phyloP scores from a whole-genome alignment of 2,329 filamentous ascomycete species.

The Keithomyces neogunnii region DNA sequence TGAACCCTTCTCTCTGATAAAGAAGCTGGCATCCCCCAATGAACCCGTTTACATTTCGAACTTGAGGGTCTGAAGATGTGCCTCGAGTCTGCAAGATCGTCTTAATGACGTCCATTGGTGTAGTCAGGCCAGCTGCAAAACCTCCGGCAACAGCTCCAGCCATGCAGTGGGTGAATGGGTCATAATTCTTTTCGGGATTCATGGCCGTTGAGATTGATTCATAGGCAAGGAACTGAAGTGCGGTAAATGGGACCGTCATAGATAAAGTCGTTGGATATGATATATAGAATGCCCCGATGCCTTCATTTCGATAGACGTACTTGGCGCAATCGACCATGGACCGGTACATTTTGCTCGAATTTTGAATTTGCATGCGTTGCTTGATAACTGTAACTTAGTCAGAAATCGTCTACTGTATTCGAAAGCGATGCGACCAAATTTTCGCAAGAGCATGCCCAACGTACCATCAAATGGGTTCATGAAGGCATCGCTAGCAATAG shows the following conservation, averaged over 20 bases:
- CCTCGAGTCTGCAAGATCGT: constrained; percentile 93
- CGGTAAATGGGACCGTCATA: constrained; percentile 98
- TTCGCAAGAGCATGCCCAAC: constrained; percentile 14
- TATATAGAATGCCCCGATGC: constrained; percentile 88
- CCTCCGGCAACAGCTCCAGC: constrained; percentile 90
- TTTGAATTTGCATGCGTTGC: constrained; percentile 97
- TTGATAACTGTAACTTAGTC: constrained; percentile 68
- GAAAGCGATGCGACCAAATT: not conserved
- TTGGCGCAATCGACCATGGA: constrained; percentile 80
- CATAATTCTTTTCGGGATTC: constrained; percentile 80
- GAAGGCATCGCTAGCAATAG: constrained; percentile 92
- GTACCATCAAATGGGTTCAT: constrained; percentile 99
- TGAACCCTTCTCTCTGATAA: constrained; percentile 72
- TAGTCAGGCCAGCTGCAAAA: constrained; percentile 87
- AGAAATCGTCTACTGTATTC: not conserved
- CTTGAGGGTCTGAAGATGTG: constrained; percentile 68
- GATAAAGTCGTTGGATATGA: constrained; percentile 96
- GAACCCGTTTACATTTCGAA: constrained; percentile 78
- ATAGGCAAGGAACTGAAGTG: constrained; percentile 94
- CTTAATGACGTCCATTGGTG: constrained; percentile 96
- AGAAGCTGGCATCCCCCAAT: constrained; percentile 72
- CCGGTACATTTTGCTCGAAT: constrained; percentile 79
- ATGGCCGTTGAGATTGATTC: constrained; percentile 91
- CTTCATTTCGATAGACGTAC: constrained; percentile 81
- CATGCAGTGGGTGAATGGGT: constrained; percentile 87